A percentile compares a stretch with the other conserved stretches of the same genome.
Conservation (phyloP, 1,139 yeast genomes). For the Suhomyces chickasaworum region DNA sequence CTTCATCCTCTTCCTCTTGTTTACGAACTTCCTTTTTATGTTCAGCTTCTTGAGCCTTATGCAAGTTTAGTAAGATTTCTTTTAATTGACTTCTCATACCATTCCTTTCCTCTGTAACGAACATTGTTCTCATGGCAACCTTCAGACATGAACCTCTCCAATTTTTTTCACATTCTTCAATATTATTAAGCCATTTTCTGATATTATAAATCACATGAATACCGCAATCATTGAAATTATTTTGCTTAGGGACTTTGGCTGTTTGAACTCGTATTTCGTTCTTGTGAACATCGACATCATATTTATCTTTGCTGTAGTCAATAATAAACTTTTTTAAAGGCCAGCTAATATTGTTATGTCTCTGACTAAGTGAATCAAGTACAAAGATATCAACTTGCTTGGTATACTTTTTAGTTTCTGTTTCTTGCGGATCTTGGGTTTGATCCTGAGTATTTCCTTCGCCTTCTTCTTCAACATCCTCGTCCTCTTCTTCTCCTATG, state of each 20-base stretch:
- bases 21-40: background rate
- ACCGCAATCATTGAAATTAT: slow-evolving; percentile 93
- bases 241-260: slow-evolving; percentile 78
- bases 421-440: no score
- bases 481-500: slow-evolving; percentile 3
- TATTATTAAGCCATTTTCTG: slow-evolving; percentile 59
- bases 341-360: slow-evolving; percentile 52
- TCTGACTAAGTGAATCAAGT: slow-evolving; percentile 74
- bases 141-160: slow-evolving; percentile 44
- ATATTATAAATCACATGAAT: slow-evolving; percentile 85
- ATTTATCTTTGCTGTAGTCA: slow-evolving; percentile 69
- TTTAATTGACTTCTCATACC: slow-evolving; percentile 35
- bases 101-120: slow-evolving; percentile 37
- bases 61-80: slow-evolving; percentile 29
- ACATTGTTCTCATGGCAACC: slow-evolving; percentile 18
- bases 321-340: slow-evolving; percentile 67
- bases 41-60: slow-evolving; percentile 18
- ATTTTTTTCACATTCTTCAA: slow-evolving; percentile 49
- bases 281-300: slow-evolving; percentile 49
- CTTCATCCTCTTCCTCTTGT: slow-evolving; percentile 5
- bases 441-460: background rate
- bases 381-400: slow-evolving; percentile 57
- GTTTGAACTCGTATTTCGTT: slow-evolving; percentile 44
- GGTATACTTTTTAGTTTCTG: slow-evolving; percentile 5
- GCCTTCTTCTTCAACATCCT: background rate